Evolutionary conservation across 768 basidiomycete species (phyloP).

Genomic region (Psilocybe tampanensis): DNA sequence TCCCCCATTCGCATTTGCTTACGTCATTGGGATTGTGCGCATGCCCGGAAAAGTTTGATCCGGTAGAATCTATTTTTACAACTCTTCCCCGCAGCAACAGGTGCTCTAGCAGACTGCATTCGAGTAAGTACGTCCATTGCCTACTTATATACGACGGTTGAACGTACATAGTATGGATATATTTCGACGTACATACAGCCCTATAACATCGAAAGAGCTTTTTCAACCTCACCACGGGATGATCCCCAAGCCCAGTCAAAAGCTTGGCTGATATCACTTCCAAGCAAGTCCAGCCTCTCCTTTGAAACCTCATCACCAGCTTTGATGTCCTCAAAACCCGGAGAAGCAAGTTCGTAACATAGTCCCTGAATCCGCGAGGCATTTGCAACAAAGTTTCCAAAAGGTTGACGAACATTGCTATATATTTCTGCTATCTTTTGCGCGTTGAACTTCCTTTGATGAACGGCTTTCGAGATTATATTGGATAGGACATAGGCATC

Average conservation of each 20-base stretch:
- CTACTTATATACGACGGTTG: no score
- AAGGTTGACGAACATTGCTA: conserved; percentile 12
- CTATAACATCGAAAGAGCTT: conserved; percentile 4
- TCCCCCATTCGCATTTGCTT: no score
- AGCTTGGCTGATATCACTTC: background rate
- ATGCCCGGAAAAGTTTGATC: background rate
- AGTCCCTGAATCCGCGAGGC: conserved; percentile 11
- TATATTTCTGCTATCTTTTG: conserved; percentile 16
- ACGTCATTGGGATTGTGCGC: no score
- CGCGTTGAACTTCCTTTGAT: background rate
- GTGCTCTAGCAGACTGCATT: no score
- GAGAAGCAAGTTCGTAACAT: conserved; percentile 13
- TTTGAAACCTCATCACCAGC: conserved; percentile 14
- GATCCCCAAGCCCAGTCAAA: conserved; percentile 14
- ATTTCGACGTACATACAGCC: background rate
- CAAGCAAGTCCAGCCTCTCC: conserved; percentile 8
- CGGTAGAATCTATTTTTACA: background rate
- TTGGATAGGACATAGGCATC: conserved; percentile 17
- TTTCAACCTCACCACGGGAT: background rate
- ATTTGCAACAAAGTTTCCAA: conserved; percentile 14
- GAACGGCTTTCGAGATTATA: conserved; percentile 7
- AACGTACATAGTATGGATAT: background rate
- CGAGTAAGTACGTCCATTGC: no score
- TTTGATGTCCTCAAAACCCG: conserved; percentile 17
- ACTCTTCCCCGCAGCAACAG: no score